phyloP scores from a whole-genome alignment of 164 flowering plant species.

The Nymphaea thermarum region DNA sequence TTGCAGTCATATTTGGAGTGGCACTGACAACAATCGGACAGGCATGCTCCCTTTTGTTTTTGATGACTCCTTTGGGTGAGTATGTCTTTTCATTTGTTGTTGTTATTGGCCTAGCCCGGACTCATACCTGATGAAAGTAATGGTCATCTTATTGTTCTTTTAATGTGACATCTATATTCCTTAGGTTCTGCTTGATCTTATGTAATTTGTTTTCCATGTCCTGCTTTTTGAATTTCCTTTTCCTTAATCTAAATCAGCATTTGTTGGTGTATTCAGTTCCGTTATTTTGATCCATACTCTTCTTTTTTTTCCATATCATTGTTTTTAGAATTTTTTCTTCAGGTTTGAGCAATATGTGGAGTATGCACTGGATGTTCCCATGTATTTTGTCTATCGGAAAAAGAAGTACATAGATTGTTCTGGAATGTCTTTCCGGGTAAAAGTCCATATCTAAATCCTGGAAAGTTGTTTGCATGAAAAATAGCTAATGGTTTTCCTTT shows the following conservation, averaged over 20 bases:
- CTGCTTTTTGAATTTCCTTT: not conserved
- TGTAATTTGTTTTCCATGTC: too few species aligned
- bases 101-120: too few species aligned
- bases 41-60: slow-evolving; percentile 99
- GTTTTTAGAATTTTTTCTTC: slow-evolving; percentile 7
- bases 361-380: slow-evolving; percentile 97
- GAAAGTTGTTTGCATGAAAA: not conserved
- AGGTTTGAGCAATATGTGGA: slow-evolving; percentile 98
- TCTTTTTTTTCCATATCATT: too few species aligned
- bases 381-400: slow-evolving; percentile 88
- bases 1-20: slow-evolving; percentile 90
- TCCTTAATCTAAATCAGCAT: not conserved
- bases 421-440: slow-evolving; percentile 91
- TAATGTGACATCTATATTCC: too few species aligned
- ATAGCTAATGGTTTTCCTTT: not conserved
- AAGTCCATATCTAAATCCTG: not conserved
- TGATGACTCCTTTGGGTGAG: slow-evolving; percentile 93
- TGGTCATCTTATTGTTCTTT: too few species aligned
- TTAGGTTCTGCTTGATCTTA: too few species aligned
- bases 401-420: slow-evolving; percentile 89
- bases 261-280: not conserved
- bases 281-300: too few species aligned
- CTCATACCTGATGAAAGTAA: too few species aligned
- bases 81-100: not conserved
- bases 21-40: slow-evolving; percentile 80